Base-by-base conservation (phyloP, 805 yeast species). In the Millerozyma miso region DNA sequence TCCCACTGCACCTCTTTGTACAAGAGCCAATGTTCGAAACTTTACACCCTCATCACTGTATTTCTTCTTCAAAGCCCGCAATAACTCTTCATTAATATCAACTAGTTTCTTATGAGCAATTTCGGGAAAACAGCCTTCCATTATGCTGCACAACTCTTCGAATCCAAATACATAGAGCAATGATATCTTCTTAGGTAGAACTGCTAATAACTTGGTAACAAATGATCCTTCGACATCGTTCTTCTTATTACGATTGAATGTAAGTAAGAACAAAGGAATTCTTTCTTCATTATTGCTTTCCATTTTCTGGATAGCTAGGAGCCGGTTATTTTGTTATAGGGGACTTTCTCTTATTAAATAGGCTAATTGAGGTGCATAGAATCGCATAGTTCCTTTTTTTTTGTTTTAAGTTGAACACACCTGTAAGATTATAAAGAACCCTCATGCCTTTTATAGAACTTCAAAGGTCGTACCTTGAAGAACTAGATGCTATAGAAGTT, bases 401-500 rank as follows among this genome's bases (percentile, higher is more conserved):
- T 23, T 23, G 10, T 23, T 23, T 23, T 7, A 23, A 23, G 6
- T 23, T 10, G 29, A 23, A 23, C 10, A 23, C 10, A 6, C 29
- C 6, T 7, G 10, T 23, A 23, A 7, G n/a, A 7, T 8, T 32
- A 13, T 8, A 32, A 32, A 13, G 7, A 7, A 15, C 34, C 14
- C 7, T 13, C 10, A 37, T 37, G 39, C 23, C 39, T 31, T 55
- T 60, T 18, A 54, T 69, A 38, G 74, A 70, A 47, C 40, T 56
- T 4, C 69, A 67, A 48, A 44, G 76, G 29, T 50, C 56, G 13
- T 45, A 58, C 15, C 51, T 79, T 5, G 88, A 83, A 53, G 93
- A 85, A 55, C 59, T 86, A 15, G 95, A 90, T 48, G 63, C 78
- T 2, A 73, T 91, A 3, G 95, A 90, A 53, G 53, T 63, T 20